Evolutionary conservation across 116 monocot genomes (phyloP).

Genomic region (Posidonia oceanica): DNA sequence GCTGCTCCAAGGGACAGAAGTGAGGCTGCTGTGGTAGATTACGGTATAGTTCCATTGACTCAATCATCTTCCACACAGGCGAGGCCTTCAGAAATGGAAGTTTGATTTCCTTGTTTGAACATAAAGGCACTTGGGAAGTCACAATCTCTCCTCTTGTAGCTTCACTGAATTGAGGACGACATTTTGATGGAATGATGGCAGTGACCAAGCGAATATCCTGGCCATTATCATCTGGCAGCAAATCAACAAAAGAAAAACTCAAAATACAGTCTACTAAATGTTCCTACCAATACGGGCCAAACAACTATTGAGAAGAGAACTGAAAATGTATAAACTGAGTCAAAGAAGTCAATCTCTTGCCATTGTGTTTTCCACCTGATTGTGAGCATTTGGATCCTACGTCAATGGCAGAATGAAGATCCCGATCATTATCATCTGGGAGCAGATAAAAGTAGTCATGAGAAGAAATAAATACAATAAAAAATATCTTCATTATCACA

Average conservation of each 20-base stretch:
- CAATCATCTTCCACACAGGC: slow-evolving; percentile 26
- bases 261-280: background rate
- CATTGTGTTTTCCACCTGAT: background rate
- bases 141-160: background rate
- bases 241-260: too few relatives aligned
- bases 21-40: slow-evolving; percentile 34
- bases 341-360: background rate
- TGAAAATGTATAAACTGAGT: background rate
- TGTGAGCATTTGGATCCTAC: background rate
- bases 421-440: too few relatives aligned
- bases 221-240: too few relatives aligned
- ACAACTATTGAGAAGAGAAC: background rate
- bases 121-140: background rate
- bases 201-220: too few relatives aligned
- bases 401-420: too few relatives aligned
- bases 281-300: background rate
- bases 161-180: background rate
- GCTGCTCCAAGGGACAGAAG: slow-evolving; percentile 24
- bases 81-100: slow-evolving; percentile 19
- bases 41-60: slow-evolving; percentile 27
- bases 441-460: too few relatives aligned
- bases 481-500: too few relatives aligned
- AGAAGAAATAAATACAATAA: too few relatives aligned
- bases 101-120: background rate
- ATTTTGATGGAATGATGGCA: background rate